Conservation (phyloP, 768 basidiomycete species). For the Calvatia gigantea region DNA sequence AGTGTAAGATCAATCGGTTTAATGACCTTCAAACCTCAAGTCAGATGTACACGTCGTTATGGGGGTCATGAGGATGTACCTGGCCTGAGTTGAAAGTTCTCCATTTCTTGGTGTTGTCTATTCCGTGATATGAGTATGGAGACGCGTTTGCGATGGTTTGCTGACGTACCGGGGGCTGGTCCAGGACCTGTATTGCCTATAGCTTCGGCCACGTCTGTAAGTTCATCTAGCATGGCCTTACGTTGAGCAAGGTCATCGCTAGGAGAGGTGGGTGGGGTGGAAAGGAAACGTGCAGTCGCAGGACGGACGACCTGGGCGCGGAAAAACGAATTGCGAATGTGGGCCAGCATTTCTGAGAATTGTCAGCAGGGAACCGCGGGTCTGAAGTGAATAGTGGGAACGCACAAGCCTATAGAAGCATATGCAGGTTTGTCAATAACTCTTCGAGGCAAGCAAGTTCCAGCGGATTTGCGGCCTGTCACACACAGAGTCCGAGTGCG, state of each 20-base stretch:
- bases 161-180: not conserved
- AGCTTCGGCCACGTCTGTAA: too few species aligned
- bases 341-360: conserved; percentile 7
- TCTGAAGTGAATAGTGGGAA: not conserved
- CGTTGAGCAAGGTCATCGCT: too few species aligned
- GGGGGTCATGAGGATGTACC: conserved; percentile 14
- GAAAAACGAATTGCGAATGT: conserved; percentile 3
- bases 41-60: not conserved
- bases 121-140: not conserved
- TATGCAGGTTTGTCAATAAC: not conserved
- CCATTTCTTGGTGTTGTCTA: conserved; percentile 11
- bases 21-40: conserved; percentile 4
- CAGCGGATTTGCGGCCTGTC: not conserved
- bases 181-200: not conserved
- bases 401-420: not conserved
- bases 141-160: not conserved
- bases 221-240: too few species aligned
- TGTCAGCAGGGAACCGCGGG: not conserved
- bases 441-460: not conserved
- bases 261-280: not conserved
- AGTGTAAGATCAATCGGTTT: conserved; percentile 27
- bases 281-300: not conserved
- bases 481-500: conserved; percentile 4
- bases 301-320: not conserved
- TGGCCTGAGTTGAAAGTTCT: conserved; percentile 17